phyloP scores from a whole-genome alignment of 139 green algal species.

The Dunaliella primolecta region DNA sequence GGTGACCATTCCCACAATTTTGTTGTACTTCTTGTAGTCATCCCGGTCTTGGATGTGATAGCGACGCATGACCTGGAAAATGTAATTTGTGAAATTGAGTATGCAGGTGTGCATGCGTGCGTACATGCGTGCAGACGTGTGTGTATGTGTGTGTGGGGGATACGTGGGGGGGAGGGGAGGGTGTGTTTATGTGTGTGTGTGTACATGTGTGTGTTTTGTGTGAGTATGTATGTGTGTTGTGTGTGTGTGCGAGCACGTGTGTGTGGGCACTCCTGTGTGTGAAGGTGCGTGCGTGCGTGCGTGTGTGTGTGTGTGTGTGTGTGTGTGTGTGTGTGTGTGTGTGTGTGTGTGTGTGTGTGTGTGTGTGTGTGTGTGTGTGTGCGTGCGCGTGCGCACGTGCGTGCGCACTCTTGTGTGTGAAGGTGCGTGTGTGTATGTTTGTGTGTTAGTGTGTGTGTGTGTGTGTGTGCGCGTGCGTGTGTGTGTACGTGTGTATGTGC shows the following conservation, averaged over 20 bases:
- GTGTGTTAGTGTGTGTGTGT: too few species aligned
- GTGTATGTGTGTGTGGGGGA: not conserved
- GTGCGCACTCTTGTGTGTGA: not conserved
- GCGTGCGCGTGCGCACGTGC: too few species aligned
- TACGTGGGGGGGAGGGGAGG: too few species aligned
- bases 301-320: too few species aligned
- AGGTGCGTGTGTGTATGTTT: not conserved
- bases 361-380: not conserved
- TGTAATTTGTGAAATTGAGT: too few species aligned
- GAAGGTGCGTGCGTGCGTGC: not conserved
- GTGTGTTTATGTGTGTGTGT: too few species aligned
- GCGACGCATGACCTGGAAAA: conserved; percentile 85
- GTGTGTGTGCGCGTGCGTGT: not conserved
- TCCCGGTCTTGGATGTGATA: conserved; percentile 97
- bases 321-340: not conserved
- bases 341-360: not conserved
- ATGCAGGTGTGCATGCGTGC: too few species aligned
- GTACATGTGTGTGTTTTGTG: too few species aligned
- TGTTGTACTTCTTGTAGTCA: conserved; percentile 97
- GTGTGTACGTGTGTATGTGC: not conserved
- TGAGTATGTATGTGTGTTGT: too few species aligned
- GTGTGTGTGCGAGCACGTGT: not conserved
- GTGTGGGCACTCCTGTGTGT: too few species aligned
- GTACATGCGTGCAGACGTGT: not conserved
- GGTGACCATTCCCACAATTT: conserved; percentile 84